Evolutionary conservation across 305 asterid species (phyloP), one percentile per base, ranked within the genome.

Genomic region (Rubia occidens): DNA sequence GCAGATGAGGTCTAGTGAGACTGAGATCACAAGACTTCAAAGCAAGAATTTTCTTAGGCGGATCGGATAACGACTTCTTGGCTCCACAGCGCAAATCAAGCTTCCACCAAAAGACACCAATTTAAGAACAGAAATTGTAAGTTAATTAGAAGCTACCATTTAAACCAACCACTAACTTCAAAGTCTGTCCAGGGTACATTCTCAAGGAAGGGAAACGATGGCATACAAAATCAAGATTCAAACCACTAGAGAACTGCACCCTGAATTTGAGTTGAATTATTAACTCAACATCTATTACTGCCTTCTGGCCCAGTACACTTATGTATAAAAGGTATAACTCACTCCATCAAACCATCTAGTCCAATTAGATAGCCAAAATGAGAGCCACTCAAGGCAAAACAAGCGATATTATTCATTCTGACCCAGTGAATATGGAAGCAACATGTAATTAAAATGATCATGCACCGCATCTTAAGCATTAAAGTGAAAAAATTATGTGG

Each of bases 1-100:
- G 97, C 81, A 95, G 79, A 83, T 95, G 96, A 51, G 98, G 99
- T 80, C 98, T 95, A 32, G 89, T 87, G 37, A 85, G 63, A 79
- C 96, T 91, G 81, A 95, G 85, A 78, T 89, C 98, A 79, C 94
- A 95, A 58, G 99, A 95, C 81, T 95, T 91, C 85, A 95, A 81
- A 53, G 79, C 79, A 79, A 95, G 95, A 66, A 85, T 70, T 69
- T 87, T 95, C 80, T 82, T 89, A 9, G 99, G 98, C 71, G 94
- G 95, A 76, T 95, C 98, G 60, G 86, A 80, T 75, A 95, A 79
- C 67, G 98, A 85, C 76, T 79, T 89, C 82, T 88, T 95, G 71
- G 89, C 88, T 80, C 98, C 99, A 60, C 85, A 76, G 37, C 97
- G 97, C 77, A 95, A 80, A 84, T 95, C 99, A 79, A 95, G 94